Conservation (phyloP, 116 monocot species). For the Papilionanthe hybrid region DNA sequence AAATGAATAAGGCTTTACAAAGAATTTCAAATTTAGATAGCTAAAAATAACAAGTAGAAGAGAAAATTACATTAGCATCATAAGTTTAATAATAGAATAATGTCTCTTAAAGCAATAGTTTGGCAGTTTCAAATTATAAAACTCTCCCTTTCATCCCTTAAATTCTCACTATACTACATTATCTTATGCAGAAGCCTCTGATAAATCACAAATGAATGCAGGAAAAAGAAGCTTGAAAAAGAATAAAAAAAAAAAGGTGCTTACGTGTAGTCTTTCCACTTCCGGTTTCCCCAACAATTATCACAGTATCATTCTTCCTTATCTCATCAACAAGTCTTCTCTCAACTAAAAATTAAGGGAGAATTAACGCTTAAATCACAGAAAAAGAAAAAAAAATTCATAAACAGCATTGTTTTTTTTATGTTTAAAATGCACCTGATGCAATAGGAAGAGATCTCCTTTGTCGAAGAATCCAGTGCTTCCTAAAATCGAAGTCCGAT, state of each 20-base stretch:
- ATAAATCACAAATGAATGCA: no score
- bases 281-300: conserved; percentile 94
- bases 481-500: conserved; percentile 26
- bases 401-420: not conserved
- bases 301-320: conserved; percentile 63
- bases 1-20: not conserved
- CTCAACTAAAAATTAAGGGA: conserved; percentile 40
- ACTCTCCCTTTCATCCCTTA: no score
- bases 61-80: not conserved
- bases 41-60: not conserved
- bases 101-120: not conserved
- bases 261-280: conserved; percentile 98
- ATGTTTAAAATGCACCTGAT: conserved; percentile 37
- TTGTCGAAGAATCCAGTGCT: conserved; percentile 47
- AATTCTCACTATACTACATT: no score
- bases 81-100: not conserved
- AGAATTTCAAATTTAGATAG: not conserved
- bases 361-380: not conserved
- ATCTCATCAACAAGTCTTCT: conserved; percentile 82
- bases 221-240: no score
- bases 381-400: not conserved
- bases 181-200: no score
- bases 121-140: not conserved
- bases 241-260: conserved; percentile 5
- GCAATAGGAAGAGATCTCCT: conserved; percentile 80